A percentile compares a stretch with the other conserved stretches of the same genome.
These are phyloP conservation scores for Trichoderma atrobrunneum DNA, from an alignment of 2,329 filamentous ascomycete genomes.

Conservation along the genomic window DNA sequence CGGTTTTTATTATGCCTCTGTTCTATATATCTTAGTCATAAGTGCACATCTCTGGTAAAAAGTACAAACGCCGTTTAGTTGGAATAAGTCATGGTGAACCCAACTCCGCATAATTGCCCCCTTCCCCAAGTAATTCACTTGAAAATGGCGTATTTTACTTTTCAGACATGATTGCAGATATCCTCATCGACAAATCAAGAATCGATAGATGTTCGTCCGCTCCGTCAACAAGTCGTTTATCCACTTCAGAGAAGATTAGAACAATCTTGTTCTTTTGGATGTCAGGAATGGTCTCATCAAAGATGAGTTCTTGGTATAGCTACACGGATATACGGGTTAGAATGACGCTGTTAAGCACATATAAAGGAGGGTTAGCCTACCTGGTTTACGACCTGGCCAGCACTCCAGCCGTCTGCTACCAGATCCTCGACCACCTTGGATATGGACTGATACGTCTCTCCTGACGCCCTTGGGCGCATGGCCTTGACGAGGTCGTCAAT, in stretches of 20 bases:
- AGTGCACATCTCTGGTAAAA: background rate
- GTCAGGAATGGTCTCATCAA: conserved; percentile 80
- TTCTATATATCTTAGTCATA: background rate
- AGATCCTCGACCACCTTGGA: conserved; percentile 82
- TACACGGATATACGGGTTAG: conserved; percentile 32
- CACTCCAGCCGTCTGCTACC: conserved; percentile 96
- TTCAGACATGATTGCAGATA: conserved; percentile 67
- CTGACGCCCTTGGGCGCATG: conserved; percentile 68
- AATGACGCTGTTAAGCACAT: conserved; percentile 23
- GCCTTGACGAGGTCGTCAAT: conserved; percentile 69
- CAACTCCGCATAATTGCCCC: background rate
- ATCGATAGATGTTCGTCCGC: conserved; percentile 93
- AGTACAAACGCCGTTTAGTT: conserved; percentile 17
- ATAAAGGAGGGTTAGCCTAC: conserved; percentile 40
- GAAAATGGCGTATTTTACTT: conserved; percentile 26
- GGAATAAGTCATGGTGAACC: conserved; percentile 5
- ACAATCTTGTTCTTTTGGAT: conserved; percentile 88
- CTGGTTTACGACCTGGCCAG: conserved; percentile 80
- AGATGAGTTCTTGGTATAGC: conserved; percentile 80
- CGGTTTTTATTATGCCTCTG: conserved; percentile 5
- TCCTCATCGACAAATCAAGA: conserved; percentile 77
- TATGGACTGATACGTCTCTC: conserved; percentile 68
- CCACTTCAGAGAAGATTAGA: conserved; percentile 84
- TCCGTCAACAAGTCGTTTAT: conserved; percentile 91
- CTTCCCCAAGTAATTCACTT: background rate